Evolutionary conservation across 805 yeast genomes (phyloP), one percentile per base, ranked within the genome.

Genomic region (Metschnikowia dekortorum): DNA sequence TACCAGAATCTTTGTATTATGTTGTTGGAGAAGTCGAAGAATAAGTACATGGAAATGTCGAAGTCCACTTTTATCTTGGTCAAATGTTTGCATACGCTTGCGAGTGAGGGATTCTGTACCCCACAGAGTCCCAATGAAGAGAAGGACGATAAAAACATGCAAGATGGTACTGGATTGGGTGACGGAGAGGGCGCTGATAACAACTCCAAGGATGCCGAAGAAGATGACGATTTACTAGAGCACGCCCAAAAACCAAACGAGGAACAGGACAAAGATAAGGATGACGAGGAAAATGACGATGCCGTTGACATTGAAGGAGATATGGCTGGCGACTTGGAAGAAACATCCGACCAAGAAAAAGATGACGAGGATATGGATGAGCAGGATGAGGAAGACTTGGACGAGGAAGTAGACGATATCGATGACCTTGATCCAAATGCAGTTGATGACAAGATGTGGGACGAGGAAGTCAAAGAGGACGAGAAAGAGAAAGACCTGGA

Each of bases 381-480:
- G 11, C 55, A 66, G 6, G 69, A 61, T 4, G 68, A 84, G 6
- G 85, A 87, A 42, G 95, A 88, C 2, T 61, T 88, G 49, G 97
- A 91, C 62, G 97, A 91, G 56, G 92, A 90, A 62, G 78, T 90
- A 39, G 97, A 92, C 56, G 88, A 91, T 61, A 70, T 92, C 32
- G 96, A 88, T 64, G 96, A 89, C 50, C 74, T 86, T 55, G 98
- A 91, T 74, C 96, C 96, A 1, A 89, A 90, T 68, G 96, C 96
- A 3, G 82, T 92, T 45, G 98, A 92, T 65, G 97, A 92, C 57
- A 92, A 89, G 69, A 89, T 89, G 96, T 92, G 98, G 96, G 94
- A 92, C 61, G 97, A 91, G 61, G 90, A 92, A 64, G 87, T 85
- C 10, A 78, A 83, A 50, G 89, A 84, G 13, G 81, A 81, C 55